phyloP scores from a whole-genome alignment of 495 filamentous ascomycete genomes.

The Penicillium coprophilum region DNA sequence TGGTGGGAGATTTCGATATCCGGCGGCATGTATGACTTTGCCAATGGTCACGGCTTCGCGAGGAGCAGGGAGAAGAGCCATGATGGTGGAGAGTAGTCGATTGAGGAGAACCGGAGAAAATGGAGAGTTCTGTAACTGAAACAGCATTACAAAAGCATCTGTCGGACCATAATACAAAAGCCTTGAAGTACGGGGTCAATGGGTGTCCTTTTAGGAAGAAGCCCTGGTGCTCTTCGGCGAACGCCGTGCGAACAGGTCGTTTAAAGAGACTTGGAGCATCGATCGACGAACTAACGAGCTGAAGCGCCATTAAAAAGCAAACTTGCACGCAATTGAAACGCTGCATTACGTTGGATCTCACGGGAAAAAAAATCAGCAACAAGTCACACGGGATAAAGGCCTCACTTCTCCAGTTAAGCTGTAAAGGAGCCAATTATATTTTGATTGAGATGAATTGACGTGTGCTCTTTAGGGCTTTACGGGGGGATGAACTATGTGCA shows the following conservation, averaged over 20 bases:
- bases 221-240: neutral
- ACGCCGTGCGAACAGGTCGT: neutral
- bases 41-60: neutral
- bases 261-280: constrained; percentile 1
- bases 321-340: constrained; percentile 10
- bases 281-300: neutral
- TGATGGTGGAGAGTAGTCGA: constrained; percentile 10
- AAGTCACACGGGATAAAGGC: constrained; percentile 1
- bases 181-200: neutral
- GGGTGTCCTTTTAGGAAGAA: neutral
- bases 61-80: constrained; percentile 7
- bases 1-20: constrained; percentile 5
- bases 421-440: neutral
- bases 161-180: constrained; percentile 1
- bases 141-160: constrained; percentile 6
- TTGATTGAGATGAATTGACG: neutral
- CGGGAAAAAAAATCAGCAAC: constrained; percentile 5
- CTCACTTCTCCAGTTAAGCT: neutral
- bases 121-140: constrained; percentile 6
- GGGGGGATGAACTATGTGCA: neutral
- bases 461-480: neutral
- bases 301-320: neutral
- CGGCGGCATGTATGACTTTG: constrained; percentile 1
- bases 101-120: constrained; percentile 5
- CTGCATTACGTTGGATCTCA: constrained; percentile 13